phyloP scores from a whole-genome alignment of 2,329 filamentous ascomycete genomes.

The Ophiobolus disseminans region DNA sequence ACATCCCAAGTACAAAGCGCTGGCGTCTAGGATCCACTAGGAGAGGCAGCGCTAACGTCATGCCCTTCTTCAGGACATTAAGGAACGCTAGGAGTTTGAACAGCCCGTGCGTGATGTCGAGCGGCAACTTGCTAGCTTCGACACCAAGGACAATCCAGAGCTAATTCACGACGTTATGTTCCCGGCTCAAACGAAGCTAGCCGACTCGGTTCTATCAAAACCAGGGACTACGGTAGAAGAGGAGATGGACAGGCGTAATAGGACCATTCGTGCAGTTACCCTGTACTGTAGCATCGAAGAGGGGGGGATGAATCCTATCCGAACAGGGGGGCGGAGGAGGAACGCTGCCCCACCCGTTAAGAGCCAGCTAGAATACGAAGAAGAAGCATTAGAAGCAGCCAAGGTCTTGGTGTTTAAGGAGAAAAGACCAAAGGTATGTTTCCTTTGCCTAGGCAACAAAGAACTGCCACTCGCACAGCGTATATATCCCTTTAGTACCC shows the following conservation, averaged over 20 bases:
- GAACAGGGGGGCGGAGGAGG: neutral
- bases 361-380: neutral
- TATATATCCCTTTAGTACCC: neutral
- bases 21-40: conserved; percentile 15
- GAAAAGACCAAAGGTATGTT: conserved; percentile 17
- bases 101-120: conserved; percentile 21
- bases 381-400: conserved; percentile 15
- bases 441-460: conserved; percentile 6
- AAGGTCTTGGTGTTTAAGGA: conserved; percentile 16
- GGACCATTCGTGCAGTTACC: neutral
- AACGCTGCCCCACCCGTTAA: neutral
- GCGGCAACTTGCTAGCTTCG: conserved; percentile 21
- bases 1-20: conserved; percentile 20
- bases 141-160: conserved; percentile 10
- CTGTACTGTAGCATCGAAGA: conserved; percentile 1
- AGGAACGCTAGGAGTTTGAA: conserved; percentile 12
- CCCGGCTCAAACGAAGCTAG: conserved; percentile 11
- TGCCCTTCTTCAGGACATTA: conserved; percentile 7
- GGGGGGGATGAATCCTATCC: neutral
- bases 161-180: conserved; percentile 7
- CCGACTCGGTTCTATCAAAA: conserved; percentile 1
- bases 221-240: conserved; percentile 9
- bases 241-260: neutral
- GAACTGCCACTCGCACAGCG: neutral
- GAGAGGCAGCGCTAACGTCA: conserved; percentile 13